These are phyloP conservation scores for Alternaria gaisen DNA, from an alignment of 2,329 filamentous ascomycete genomes.

Conservation along the genomic window DNA sequence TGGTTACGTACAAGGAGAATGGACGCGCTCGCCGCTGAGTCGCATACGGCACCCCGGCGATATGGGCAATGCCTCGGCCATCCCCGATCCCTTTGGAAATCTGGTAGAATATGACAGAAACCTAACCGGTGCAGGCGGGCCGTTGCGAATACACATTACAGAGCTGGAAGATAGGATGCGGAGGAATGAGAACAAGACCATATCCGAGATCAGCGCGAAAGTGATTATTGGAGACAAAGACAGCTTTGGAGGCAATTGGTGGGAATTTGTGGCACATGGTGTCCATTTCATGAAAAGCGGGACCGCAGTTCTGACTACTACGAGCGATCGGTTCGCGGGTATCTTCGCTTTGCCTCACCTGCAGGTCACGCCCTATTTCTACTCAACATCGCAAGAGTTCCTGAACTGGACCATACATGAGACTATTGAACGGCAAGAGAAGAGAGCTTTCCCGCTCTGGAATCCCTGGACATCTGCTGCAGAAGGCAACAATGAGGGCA, in stretches of 20 bases:
- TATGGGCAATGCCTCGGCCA: conserved; percentile 63
- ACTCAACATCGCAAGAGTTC: conserved; percentile 60
- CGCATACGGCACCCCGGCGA: conserved; percentile 56
- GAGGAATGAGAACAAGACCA: conserved; percentile 52
- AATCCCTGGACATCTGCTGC: conserved; percentile 81
- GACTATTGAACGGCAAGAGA: conserved; percentile 71
- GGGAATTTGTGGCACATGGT: conserved; percentile 82
- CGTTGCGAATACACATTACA: conserved; percentile 74
- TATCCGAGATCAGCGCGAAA: conserved; percentile 74
- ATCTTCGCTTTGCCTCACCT: conserved; percentile 90
- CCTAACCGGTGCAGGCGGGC: conserved; percentile 72
- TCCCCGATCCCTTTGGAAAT: conserved; percentile 73
- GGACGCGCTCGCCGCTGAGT: conserved; percentile 68
- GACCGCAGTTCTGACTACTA: conserved; percentile 81
- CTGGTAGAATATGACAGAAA: conserved; percentile 75
- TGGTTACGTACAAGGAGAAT: conserved; percentile 78
- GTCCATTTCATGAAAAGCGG: conserved; percentile 87
- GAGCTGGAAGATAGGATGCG: conserved; percentile 57
- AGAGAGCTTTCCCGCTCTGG: conserved; percentile 60
- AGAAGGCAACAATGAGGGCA: conserved; percentile 64
- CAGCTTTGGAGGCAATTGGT: conserved; percentile 72
- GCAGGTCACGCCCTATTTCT: conserved; percentile 66
- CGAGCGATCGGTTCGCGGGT: conserved; percentile 86
- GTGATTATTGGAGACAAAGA: conserved; percentile 77
- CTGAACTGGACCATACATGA: conserved; percentile 77